Conservation (phyloP, 2,329 filamentous ascomycete species). For the Botrytis cinerea region DNA sequence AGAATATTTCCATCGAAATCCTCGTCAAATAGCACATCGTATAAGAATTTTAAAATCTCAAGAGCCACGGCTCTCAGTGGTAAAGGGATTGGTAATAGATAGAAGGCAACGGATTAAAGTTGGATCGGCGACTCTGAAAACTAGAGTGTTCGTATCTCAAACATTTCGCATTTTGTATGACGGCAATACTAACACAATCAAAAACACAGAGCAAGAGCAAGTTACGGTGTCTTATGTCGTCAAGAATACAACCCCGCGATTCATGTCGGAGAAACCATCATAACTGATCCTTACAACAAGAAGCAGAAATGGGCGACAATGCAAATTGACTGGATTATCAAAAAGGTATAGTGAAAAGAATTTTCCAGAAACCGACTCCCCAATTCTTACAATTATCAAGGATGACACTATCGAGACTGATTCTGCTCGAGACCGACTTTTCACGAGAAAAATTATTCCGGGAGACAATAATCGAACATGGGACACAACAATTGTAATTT, state of each 20-base stretch:
- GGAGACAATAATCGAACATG: conserved; percentile 43
- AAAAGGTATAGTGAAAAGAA: conserved; percentile 38
- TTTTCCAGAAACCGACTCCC: neutral
- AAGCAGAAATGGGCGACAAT: conserved; percentile 44
- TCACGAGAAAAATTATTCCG: conserved; percentile 41
- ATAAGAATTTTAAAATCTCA: conserved; percentile 48
- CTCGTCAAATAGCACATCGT: conserved; percentile 44
- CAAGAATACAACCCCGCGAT: conserved; percentile 43
- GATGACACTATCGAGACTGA: conserved; percentile 47
- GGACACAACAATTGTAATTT: conserved; percentile 46
- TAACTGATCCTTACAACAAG: conserved; percentile 43
- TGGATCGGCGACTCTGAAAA: conserved; percentile 47
- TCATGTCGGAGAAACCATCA: conserved; percentile 45
- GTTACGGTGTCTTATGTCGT: conserved; percentile 47
- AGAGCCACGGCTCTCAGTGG: conserved; percentile 57
- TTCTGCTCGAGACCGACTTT: conserved; percentile 36
- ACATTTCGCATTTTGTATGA: neutral
- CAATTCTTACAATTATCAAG: conserved; percentile 33
- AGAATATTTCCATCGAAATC: conserved; percentile 41
- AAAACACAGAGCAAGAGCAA: conserved; percentile 43
- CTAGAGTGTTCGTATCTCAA: conserved; percentile 38
- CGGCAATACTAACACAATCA: neutral
- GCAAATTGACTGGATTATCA: conserved; percentile 49
- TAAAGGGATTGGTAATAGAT: conserved; percentile 54
- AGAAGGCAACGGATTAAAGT: conserved; percentile 51